Evolutionary conservation across 306 rosid genomes (phyloP).

Genomic region (Hippophae tibetana): DNA sequence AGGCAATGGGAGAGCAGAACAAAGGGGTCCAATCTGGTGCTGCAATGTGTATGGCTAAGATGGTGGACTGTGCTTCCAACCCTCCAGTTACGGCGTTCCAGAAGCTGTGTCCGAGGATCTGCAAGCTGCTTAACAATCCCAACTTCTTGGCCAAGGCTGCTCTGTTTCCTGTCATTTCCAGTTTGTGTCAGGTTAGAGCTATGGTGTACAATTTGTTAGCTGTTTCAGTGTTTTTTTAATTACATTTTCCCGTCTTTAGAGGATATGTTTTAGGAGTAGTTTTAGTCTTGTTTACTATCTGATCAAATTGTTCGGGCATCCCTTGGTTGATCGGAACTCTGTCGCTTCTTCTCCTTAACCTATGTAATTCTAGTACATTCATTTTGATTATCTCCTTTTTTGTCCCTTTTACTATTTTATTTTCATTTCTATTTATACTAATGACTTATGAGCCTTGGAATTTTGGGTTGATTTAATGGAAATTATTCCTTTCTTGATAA

Average conservation of each 20-base stretch:
- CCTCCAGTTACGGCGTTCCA: slow-evolving; percentile 59
- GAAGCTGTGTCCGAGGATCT: slow-evolving; percentile 92
- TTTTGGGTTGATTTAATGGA: no score
- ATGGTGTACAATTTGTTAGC: background rate
- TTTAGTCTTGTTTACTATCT: no score
- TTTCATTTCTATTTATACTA: background rate
- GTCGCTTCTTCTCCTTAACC: no score
- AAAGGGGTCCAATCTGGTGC: slow-evolving; percentile 85
- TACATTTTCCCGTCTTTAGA: background rate
- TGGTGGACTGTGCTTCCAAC: slow-evolving; percentile 57
- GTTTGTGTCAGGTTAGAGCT: slow-evolving; percentile 64
- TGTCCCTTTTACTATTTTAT: no score
- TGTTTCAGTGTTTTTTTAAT: background rate
- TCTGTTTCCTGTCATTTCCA: slow-evolving; percentile 67
- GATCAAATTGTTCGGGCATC: no score
- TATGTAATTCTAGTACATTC: no score
- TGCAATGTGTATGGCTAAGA: slow-evolving; percentile 74
- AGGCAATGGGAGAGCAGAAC: slow-evolving; percentile 92
- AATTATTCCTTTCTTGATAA: no score
- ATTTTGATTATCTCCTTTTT: no score
- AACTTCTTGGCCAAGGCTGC: slow-evolving; percentile 77
- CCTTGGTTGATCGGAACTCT: no score
- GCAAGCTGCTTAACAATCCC: slow-evolving; percentile 66
- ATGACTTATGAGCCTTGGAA: no score
- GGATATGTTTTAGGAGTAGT: no score